Evolutionary conservation across 2,329 filamentous ascomycete genomes (phyloP), one percentile per base, ranked within the genome.

Genomic region (Thelonectria discophora): DNA sequence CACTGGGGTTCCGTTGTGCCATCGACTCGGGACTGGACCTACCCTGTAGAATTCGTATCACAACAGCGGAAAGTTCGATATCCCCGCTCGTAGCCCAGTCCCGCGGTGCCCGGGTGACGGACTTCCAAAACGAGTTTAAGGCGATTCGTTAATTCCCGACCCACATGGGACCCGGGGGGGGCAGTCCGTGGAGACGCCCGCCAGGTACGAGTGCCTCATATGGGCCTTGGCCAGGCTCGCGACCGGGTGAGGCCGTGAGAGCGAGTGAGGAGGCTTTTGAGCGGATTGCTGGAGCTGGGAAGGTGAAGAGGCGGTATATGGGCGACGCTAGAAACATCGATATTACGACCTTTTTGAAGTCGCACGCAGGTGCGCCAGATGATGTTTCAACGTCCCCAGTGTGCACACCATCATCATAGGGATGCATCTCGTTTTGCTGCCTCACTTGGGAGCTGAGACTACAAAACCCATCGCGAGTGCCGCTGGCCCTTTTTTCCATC

Each of bases 91-190:
- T 21, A 47, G 51, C 56, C 56, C 56, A 49, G 49, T 59, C 56
- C 58, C 52, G 52, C 52, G 51, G 46, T 24, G 58, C 47, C 58
- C 58, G 52, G 50, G 58, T 52, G 58, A 60, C 46, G 47, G 52
- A 47, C 47, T 55, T 32, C 58, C 47, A n/a, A 60, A 57, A 60
- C 17, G 7, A 24, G 58, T 45, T 50, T 55, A 60, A 55, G 27
- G 52, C 17, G 52, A 56, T 51, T 56, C 18, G 52, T 60, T 60
- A 56, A 60, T 56, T 47, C 58, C 52, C 47, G 58, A 52, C 58
- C 58, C 58, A 60, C 52, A 60, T 55, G 58, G 57, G 32, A 11
- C 46, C 37, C 52, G 58, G 55, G 52, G 54, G 56, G 58, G 52
- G 34, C 15, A 15, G 34, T 15, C 34, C 34, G 58, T 55, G 58